Base-by-base conservation (phyloP, 2,329 filamentous ascomycete species). In the Orbilia quercus region DNA sequence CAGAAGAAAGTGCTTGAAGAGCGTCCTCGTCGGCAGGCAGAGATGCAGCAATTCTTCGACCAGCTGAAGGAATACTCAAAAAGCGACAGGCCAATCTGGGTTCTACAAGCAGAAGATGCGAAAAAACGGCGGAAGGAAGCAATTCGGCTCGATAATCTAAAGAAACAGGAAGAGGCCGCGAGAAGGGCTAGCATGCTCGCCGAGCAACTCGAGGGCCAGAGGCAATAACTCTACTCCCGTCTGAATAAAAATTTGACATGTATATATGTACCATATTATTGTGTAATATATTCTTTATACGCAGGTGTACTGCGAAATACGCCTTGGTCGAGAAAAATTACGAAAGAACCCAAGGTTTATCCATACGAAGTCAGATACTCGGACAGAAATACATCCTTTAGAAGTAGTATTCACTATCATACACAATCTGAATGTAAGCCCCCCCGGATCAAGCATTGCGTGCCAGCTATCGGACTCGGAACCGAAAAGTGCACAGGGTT, bases 11-110 rank as follows among this genome's bases (percentile, higher is more conserved):
- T 91, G 75, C 83, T 96, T n/a, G 92, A 93, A 81, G 87, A 89
- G 69, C 87, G 92, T 16, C 85, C 89, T 67, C 87, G 90, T 80
- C 86, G 87, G 72, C 88, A 95, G 79, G 86, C 93, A 81, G 92
- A 97, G 70, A 96, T 96, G 78, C 91, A 97, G 79, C 86, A 92
- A 64, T 98, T 96, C 79, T 90, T 97, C 25, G 85, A 79, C 53
- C 88, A 89, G 77, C 82, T 99, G 79, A 97, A 96, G 84, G 87
- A 94, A 78, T 91, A 93, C 80, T 91, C 91, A 23, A 96, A 93
- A 83, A 95, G 90, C 12, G 90, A 96, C 79, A 96, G 94, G 82
- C 91, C 91, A 45, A 96, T 74, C 34, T 74, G 64, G 75, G 60
- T 72, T 14, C 20, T 72, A 28, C 59, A 65, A 34, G 67, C 44